phyloP scores from a whole-genome alignment of 495 filamentous ascomycete genomes.

The Trichoderma gamsii region DNA sequence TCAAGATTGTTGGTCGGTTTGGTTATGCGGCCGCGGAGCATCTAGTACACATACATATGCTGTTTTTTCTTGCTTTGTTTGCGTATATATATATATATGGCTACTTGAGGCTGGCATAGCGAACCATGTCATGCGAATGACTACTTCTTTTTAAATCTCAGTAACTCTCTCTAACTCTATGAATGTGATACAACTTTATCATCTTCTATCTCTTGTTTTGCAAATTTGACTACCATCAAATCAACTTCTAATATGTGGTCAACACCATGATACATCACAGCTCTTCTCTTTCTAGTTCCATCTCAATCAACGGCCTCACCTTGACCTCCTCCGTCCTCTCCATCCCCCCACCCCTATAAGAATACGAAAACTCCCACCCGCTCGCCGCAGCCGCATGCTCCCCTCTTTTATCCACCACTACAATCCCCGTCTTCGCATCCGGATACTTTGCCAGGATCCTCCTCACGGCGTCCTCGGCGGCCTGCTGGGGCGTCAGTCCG shows the following conservation, averaged over 20 bases:
- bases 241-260: no score
- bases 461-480: constrained; percentile 39
- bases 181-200: no score
- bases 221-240: no score
- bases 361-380: constrained; percentile 41
- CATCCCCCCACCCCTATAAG: constrained; percentile 40
- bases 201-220: no score
- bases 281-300: no score
- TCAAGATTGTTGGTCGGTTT: background rate
- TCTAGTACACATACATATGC: background rate
- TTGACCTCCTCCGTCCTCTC: constrained; percentile 34
- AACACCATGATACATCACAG: background rate
- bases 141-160: constrained; percentile 1
- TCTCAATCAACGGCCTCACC: constrained; percentile 26
- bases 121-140: constrained; percentile 1
- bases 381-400: constrained; percentile 41
- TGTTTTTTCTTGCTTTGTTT: background rate
- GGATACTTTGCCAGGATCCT: constrained; percentile 43
- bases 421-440: constrained; percentile 36
- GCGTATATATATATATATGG: background rate
- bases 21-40: background rate
- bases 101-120: background rate
- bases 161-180: background rate
- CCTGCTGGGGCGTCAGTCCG: constrained; percentile 36
- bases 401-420: constrained; percentile 38